Base-by-base conservation (phyloP, 2,329 filamentous ascomycete species). In the Xylariaceae sp. region DNA sequence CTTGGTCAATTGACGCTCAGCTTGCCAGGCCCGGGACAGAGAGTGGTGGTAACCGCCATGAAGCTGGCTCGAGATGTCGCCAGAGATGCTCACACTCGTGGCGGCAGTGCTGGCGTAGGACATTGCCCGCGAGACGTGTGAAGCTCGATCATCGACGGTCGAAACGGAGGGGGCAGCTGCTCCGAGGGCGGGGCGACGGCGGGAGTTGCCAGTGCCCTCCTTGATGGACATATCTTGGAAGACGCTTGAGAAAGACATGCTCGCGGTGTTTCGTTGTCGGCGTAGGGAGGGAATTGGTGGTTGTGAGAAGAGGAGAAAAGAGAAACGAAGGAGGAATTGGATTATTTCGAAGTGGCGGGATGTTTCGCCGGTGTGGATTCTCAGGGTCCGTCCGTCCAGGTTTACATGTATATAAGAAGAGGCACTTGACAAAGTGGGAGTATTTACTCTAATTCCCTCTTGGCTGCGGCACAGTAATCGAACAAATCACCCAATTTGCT, bases 41-140 rank as follows among this genome's bases (percentile, higher is more conserved):
- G 88, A 86, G 59, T 93, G 87, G 59, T 82, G 84, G 67, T 92
- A 92, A 47, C 88, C 88, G 42, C 86, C 85, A 62, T 93, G 88
- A 34, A 92, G 77, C 67, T 92, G 87, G 66, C 86, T 91, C 12
- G 84, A 85, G 55, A 93, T 91, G 59, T 91, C 86, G 42, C 81
- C 81, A 2, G 80, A 72, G 56, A 85, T 84, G 76, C 81, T 85
- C 53, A 85, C 81, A 62, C 80, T 85, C 22, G 81, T 85, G 36
- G 81, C 81, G 44, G 79, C 70, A 12, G 81, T 85, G 71, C 81
- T 84, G 52, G 81, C 68, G 60, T 84, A 84, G 17, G 80, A 83
- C 74, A 79, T 80, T 59, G 79, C 78, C 44, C 77, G 72, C 19
- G 81, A 85, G 54, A 83, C 65, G 62, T 80, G 79, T 40, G 80